These are phyloP conservation scores for Cucurbita ficifolia DNA, from an alignment of 306 rosid genomes.

Conservation along the genomic window DNA sequence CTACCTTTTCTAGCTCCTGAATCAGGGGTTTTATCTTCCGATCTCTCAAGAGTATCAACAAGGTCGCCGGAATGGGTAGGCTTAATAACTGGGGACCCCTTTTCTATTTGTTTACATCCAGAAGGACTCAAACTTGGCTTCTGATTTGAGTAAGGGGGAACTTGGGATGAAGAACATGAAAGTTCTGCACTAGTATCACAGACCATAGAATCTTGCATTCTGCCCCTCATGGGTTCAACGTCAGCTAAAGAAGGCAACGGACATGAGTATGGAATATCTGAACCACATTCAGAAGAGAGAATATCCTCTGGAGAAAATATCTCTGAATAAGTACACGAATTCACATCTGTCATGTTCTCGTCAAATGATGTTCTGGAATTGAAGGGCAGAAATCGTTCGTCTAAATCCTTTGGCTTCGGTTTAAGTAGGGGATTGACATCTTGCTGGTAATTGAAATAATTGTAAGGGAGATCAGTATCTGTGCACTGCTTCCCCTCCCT, in stretches of 20 bases:
- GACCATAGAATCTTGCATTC: constrained; percentile 11
- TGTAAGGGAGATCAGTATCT: constrained; percentile 19
- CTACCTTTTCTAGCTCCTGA: constrained; percentile 24
- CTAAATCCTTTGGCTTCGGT: constrained; percentile 19
- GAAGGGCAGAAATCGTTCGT: constrained; percentile 20
- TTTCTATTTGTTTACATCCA: constrained; percentile 17
- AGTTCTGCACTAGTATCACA: constrained; percentile 13
- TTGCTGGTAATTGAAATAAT: constrained; percentile 15
- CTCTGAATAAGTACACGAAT: constrained; percentile 30
- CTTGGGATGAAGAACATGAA: constrained; percentile 20
- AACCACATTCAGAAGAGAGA: constrained; percentile 19
- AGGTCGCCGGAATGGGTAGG: constrained; percentile 14
- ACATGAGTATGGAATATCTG: constrained; percentile 37
- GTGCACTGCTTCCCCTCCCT: constrained; percentile 16
- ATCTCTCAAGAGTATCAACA: constrained; percentile 15
- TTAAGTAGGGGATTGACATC: constrained; percentile 37
- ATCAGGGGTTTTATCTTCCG: constrained; percentile 29
- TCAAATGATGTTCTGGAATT: constrained; percentile 23
- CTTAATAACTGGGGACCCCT: constrained; percentile 6
- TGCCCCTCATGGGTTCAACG: constrained; percentile 16
- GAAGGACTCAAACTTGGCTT: constrained; percentile 12
- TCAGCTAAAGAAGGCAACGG: constrained; percentile 22
- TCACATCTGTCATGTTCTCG: constrained; percentile 25
- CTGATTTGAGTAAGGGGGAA: constrained; percentile 18
- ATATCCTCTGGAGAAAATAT: constrained; percentile 26